These are phyloP conservation scores for Symbiodinium natans DNA, from an alignment of 73 alveolate species.

Conservation along the genomic window DNA sequence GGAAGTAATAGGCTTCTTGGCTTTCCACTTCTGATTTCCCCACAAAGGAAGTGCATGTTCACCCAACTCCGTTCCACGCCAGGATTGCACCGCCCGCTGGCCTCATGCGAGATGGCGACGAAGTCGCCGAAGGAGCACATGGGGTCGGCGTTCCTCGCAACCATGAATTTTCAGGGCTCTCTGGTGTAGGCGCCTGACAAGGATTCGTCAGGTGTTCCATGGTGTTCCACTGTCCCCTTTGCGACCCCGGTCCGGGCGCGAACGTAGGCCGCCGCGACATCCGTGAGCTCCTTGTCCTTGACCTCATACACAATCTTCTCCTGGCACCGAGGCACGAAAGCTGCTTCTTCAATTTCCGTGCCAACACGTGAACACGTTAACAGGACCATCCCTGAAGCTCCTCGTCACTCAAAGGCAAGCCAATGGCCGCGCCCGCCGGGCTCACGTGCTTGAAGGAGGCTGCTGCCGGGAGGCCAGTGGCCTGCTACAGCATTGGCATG, in stretches of 20 bases:
- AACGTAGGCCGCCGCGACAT: constrained; percentile 29
- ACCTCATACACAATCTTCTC: constrained; percentile 74
- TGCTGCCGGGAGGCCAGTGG: constrained; percentile 56
- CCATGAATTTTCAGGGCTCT: neutral
- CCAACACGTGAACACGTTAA: too few relatives aligned
- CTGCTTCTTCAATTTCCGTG: neutral
- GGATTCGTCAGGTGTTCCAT: neutral
- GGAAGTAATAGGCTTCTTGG: too few relatives aligned
- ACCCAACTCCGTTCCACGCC: too few relatives aligned
- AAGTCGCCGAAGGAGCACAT: constrained; percentile 94
- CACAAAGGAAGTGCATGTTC: too few relatives aligned
- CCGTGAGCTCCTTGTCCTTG: constrained; percentile 88
- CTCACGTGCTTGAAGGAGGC: constrained; percentile 93
- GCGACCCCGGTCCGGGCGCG: neutral
- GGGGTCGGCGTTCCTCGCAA: constrained; percentile 89
- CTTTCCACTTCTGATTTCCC: too few relatives aligned
- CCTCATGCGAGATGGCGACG: constrained; percentile 65
- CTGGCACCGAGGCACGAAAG: neutral
- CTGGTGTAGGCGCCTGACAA: too few relatives aligned
- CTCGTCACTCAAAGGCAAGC: constrained; percentile 56
- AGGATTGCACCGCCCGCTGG: neutral
- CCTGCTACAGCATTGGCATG: too few relatives aligned
- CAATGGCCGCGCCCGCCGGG: constrained; percentile 94
- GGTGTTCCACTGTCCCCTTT: neutral
- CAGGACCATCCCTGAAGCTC: neutral